These are phyloP conservation scores for Saccharum spontaneum DNA, from an alignment of 176 grass and related monocot species.

Conservation along the genomic window DNA sequence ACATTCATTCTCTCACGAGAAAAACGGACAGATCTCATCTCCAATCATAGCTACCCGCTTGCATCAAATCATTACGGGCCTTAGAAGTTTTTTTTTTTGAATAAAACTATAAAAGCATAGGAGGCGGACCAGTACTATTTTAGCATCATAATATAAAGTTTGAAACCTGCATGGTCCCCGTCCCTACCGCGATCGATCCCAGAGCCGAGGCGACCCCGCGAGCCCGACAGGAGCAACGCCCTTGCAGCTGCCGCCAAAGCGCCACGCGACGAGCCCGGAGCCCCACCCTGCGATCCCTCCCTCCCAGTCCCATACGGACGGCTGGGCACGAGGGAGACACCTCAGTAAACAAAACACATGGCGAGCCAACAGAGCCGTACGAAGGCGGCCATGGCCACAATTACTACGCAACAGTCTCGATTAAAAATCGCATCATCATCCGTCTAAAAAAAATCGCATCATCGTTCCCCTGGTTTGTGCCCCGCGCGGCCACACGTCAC, in stretches of 20 bases:
- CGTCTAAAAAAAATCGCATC: not conserved
- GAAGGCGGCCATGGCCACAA: not conserved
- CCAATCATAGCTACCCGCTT: not conserved
- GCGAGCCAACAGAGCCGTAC: slow-evolving; percentile 21
- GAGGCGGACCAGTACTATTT: not conserved
- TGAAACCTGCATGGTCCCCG: not conserved
- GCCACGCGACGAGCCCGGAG: not conserved
- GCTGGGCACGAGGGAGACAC: slow-evolving; percentile 35
- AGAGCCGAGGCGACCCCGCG: not conserved
- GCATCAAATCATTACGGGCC: not conserved
- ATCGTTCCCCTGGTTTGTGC: not conserved
- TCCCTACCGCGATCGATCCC: not conserved
- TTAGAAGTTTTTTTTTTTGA: not conserved
- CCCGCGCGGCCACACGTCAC: not conserved
- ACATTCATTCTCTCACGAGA: not conserved
- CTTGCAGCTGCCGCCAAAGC: slow-evolving; percentile 28
- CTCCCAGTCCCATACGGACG: slow-evolving; percentile 6
- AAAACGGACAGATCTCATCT: not conserved
- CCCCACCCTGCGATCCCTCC: not conserved
- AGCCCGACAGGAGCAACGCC: slow-evolving; percentile 35
- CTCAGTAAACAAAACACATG: slow-evolving; percentile 47
- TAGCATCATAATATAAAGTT: not conserved
- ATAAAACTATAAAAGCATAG: too few species aligned
- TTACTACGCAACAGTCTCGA: not conserved
- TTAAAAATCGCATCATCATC: slow-evolving; percentile 21